These are phyloP conservation scores for Liquidambar formosana DNA, from an alignment of 164 flowering plant species.

Conservation along the genomic window DNA sequence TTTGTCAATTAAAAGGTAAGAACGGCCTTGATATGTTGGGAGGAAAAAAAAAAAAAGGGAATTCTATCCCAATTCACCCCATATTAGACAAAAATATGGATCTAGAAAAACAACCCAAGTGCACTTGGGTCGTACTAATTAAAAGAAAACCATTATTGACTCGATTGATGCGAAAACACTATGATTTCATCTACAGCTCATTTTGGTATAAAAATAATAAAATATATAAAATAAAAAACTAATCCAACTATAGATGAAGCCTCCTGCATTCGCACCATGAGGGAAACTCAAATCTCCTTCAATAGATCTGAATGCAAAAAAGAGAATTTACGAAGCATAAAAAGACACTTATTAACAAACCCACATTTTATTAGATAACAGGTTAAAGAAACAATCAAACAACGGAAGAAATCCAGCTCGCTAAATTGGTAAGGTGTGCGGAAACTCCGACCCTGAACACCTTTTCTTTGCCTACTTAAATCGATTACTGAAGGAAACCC, in stretches of 20 bases:
- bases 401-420: neutral
- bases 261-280: too few relatives aligned
- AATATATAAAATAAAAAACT: neutral
- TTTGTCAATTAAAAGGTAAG: neutral
- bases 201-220: too few relatives aligned
- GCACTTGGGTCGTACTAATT: too few relatives aligned
- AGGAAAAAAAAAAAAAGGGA: neutral
- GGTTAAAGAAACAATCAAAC: neutral
- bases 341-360: neutral
- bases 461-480: too few relatives aligned
- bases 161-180: too few relatives aligned
- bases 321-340: neutral
- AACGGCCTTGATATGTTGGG: neutral
- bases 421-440: neutral
- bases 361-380: too few relatives aligned
- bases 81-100: neutral
- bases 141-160: too few relatives aligned
- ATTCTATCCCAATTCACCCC: neutral
- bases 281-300: too few relatives aligned
- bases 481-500: too few relatives aligned
- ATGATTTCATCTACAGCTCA: too few relatives aligned
- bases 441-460: too few relatives aligned
- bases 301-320: neutral
- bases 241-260: neutral
- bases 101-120: neutral